A percentile compares a stretch with the other conserved stretches of the same genome.
phyloP scores from a whole-genome alignment of 2,329 filamentous ascomycete species.

The Penicillium sp. region DNA sequence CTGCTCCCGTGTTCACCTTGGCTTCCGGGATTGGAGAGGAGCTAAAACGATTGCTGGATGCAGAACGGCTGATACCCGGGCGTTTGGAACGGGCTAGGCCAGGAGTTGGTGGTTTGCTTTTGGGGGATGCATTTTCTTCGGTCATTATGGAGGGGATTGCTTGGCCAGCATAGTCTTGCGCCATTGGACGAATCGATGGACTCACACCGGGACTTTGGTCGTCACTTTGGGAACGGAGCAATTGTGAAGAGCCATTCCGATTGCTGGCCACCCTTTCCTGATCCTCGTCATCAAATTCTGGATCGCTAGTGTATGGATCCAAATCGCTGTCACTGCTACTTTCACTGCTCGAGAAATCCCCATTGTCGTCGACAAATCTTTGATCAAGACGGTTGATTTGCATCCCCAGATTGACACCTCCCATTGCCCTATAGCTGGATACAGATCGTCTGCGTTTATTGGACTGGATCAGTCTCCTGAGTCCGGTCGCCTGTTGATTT shows the following conservation, averaged over 20 bases:
- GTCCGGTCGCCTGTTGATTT: conserved; percentile 55
- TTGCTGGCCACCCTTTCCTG: neutral
- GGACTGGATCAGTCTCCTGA: conserved; percentile 63
- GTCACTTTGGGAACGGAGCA: conserved; percentile 7
- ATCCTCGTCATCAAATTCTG: conserved; percentile 28
- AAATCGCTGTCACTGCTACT: conserved; percentile 43
- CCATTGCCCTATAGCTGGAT: conserved; percentile 52
- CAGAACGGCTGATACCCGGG: conserved; percentile 29
- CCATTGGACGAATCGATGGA: conserved; percentile 4
- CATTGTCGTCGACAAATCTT: conserved; percentile 56
- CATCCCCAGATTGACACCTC: conserved; percentile 67
- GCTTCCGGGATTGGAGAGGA: conserved; percentile 73
- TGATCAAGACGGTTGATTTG: conserved; percentile 68
- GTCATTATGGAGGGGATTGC: conserved; percentile 28
- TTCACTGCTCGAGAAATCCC: conserved; percentile 49
- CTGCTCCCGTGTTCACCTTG: conserved; percentile 60
- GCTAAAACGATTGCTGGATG: conserved; percentile 57
- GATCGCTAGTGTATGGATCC: conserved; percentile 42
- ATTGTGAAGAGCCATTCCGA: neutral
- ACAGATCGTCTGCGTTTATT: conserved; percentile 55
- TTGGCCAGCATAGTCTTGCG: conserved; percentile 2
- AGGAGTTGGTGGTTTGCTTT: conserved; percentile 15
- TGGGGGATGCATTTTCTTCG: conserved; percentile 24
- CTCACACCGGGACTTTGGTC: conserved; percentile 13
- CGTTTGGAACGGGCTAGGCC: neutral